Evolutionary conservation across 1,284 basidiomycete species (phyloP).

Genomic region (Pyrrhoderma noxium): DNA sequence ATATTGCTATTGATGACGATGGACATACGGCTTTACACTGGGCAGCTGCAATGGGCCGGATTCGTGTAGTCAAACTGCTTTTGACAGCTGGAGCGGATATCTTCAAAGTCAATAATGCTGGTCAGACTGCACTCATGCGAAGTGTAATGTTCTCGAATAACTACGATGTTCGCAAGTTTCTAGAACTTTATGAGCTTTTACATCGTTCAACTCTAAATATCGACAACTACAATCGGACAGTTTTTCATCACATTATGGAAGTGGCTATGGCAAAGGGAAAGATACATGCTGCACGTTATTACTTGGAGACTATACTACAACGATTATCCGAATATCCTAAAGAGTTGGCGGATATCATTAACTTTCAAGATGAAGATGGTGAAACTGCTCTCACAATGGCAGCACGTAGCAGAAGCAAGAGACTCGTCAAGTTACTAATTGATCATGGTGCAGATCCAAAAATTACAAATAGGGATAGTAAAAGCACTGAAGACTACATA

Average conservation of each 20-base stretch:
- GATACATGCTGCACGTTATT: constrained; percentile 95
- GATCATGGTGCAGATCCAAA: constrained; percentile 98
- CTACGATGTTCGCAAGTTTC: constrained; percentile 98
- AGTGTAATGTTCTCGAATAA: constrained; percentile 99
- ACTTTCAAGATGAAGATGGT: constrained; percentile 98
- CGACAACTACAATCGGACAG: constrained; percentile 95
- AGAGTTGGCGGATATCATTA: constrained; percentile 97
- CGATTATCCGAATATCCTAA: constrained; percentile 93
- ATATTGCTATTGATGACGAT: constrained; percentile 97
- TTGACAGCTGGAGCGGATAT: constrained; percentile 94
- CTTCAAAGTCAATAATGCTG: constrained; percentile 94
- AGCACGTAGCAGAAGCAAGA: constrained; percentile 91
- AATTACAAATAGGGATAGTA: constrained; percentile 91
- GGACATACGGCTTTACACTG: constrained; percentile 97
- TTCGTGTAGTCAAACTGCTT: constrained; percentile 92
- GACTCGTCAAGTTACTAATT: constrained; percentile 93
- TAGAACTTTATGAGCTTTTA: constrained; percentile 93
- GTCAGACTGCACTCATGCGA: constrained; percentile 97
- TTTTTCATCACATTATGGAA: constrained; percentile 98
- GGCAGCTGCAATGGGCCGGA: constrained; percentile 99
- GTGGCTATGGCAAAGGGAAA: constrained; percentile 98
- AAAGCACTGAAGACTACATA: constrained; percentile 98
- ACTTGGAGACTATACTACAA: constrained; percentile 94
- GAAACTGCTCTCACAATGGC: constrained; percentile 98
- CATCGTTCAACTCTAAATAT: constrained; percentile 98